Conservation (phyloP, 176 grass and related monocot genomes). For the Cenchrus fungigraminus region DNA sequence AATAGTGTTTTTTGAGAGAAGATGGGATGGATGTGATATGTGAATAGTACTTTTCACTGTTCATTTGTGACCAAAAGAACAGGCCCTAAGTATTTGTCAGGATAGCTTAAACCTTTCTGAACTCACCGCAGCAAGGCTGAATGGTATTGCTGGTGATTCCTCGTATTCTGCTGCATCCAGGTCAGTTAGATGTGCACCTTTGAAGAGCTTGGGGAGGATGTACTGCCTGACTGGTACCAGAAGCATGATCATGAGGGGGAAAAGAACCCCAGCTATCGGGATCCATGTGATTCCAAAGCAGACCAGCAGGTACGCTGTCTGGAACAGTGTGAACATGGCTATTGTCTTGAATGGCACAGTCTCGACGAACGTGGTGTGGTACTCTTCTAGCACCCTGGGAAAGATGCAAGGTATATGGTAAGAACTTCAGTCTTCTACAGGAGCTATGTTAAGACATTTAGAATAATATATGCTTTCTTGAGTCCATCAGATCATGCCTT, state of each 20-base stretch:
- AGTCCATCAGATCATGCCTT: background rate
- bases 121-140: slow-evolving; percentile 65
- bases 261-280: slow-evolving; percentile 93
- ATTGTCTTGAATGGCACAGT: slow-evolving; percentile 98
- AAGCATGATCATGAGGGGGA: slow-evolving; percentile 99
- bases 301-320: slow-evolving; percentile 72
- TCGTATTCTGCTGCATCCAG: slow-evolving; percentile 91
- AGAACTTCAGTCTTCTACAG: background rate
- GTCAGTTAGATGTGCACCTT: slow-evolving; percentile 90
- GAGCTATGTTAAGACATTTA: background rate
- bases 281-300: slow-evolving; percentile 99
- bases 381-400: slow-evolving; percentile 92
- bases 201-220: slow-evolving; percentile 96
- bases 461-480: slow-evolving; percentile 12
- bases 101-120: slow-evolving; percentile 17
- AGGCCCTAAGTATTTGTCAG: background rate
- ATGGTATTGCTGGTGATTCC: slow-evolving; percentile 86
- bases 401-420: slow-evolving; percentile 31
- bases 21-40: too few species aligned
- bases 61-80: too few species aligned
- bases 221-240: slow-evolving; percentile 93
- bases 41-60: too few species aligned
- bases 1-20: too few species aligned
- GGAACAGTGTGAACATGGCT: slow-evolving; percentile 90
- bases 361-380: slow-evolving; percentile 92